These are phyloP conservation scores for Thielaviopsis punctulata DNA, from an alignment of 2,329 filamentous ascomycete species.

Conservation along the genomic window DNA sequence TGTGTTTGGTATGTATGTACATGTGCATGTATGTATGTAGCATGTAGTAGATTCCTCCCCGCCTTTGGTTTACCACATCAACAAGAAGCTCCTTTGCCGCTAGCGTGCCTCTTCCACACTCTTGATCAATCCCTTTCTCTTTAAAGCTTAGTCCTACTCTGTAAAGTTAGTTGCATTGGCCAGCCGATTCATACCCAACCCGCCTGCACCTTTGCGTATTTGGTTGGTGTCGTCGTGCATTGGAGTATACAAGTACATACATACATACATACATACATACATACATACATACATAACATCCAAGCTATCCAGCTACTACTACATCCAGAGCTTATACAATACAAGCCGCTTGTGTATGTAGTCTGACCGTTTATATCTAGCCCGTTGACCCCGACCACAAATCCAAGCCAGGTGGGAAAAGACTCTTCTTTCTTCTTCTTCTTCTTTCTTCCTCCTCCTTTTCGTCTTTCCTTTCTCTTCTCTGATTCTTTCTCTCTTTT, in stretches of 20 bases:
- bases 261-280: no score
- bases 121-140: neutral
- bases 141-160: neutral
- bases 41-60: no score
- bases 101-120: constrained; percentile 8
- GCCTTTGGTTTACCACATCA: no score
- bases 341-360: no score
- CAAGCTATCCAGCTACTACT: no score
- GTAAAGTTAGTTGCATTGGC: neutral
- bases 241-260: no score
- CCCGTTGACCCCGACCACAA: neutral
- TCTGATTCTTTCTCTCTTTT: no score
- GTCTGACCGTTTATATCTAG: neutral
- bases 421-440: constrained; percentile 2
- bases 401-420: neutral
- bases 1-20: no score
- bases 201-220: neutral
- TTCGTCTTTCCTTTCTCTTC: no score
- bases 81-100: constrained; percentile 9
- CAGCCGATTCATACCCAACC: neutral
- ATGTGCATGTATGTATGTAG: no score
- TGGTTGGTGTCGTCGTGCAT: neutral
- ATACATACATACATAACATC: no score
- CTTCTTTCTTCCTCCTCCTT: neutral
- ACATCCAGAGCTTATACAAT: no score